Evolutionary conservation across 2,329 filamentous ascomycete species (phyloP).

Genomic region (Clonostachys solani): DNA sequence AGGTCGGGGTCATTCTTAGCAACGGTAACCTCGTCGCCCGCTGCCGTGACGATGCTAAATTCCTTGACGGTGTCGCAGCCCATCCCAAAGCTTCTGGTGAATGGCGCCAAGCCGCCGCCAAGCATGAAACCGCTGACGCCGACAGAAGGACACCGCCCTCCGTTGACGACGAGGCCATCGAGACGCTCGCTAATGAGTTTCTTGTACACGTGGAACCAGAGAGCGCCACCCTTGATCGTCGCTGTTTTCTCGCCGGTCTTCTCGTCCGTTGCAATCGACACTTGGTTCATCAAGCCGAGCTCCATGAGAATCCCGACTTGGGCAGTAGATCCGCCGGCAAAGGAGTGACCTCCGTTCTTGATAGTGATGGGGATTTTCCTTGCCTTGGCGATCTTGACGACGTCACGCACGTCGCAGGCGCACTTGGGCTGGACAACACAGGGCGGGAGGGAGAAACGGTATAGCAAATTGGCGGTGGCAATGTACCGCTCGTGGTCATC

Average conservation of each 20-base stretch:
- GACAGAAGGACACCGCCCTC: conserved; percentile 25
- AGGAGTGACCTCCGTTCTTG: neutral
- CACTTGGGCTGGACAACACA: neutral
- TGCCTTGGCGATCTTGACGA: conserved; percentile 13
- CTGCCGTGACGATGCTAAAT: conserved; percentile 23
- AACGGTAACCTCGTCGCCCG: conserved; percentile 12
- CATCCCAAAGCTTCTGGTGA: conserved; percentile 16
- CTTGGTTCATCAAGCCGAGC: neutral
- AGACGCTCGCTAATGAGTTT: conserved; percentile 12
- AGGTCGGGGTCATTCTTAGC: neutral
- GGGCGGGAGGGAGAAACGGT: neutral
- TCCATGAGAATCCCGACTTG: neutral
- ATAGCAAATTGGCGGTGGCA: neutral
- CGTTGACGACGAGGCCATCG: conserved; percentile 17
- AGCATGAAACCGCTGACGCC: conserved; percentile 31
- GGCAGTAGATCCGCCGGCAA: neutral
- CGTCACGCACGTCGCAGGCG: neutral
- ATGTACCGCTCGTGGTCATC: neutral
- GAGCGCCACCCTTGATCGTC: conserved; percentile 15
- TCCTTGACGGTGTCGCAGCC: conserved; percentile 17
- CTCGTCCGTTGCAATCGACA: neutral
- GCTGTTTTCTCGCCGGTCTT: conserved; percentile 10
- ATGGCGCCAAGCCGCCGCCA: conserved; percentile 25
- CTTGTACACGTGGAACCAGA: conserved; percentile 25
- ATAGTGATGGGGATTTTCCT: conserved; percentile 16